Base-by-base conservation (phyloP, 2,329 filamentous ascomycete species). In the Metarhizium sp. region DNA sequence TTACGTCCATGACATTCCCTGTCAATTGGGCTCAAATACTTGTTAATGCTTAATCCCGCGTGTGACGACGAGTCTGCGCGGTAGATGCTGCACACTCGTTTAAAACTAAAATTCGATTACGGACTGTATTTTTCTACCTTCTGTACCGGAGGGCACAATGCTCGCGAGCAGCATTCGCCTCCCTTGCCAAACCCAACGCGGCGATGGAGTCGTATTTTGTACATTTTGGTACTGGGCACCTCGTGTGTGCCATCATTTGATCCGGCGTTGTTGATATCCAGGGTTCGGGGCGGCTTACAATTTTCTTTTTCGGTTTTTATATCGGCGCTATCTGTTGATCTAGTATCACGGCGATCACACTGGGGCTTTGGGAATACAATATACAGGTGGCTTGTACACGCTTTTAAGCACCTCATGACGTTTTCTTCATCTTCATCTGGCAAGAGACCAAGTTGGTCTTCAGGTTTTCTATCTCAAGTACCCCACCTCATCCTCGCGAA, bases 351-450 rank as follows among this genome's bases (percentile, higher is more conserved):
- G 42, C 30, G 29, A 30, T 53, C 52, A 49, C 45, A 53, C 32
- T 30, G 30, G 45, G 8, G 13, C n/a, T 30, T 20, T 5, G 52
- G 45, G 34, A 32, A 13, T 13, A 49, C 29, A 52, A 34, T 34
- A 30, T 38, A 51, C 34, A 54, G 43, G 49, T 45, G 42, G 52
- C 43, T 34, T 45, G 25, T 54, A 57, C 52, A 52, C 43, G 55
- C 40, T 54, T 50, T 25, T 40, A 30, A 25, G 55, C 55, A 43
- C 52, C 52, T 54, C 42, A 61, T 30, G 32, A 52, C 11, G 25
- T 25, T 30, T 42, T 49, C 32, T n/a, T 14, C 14, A 40, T 40
- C 29, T 16, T 13, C 16, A 20, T 30, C 18, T 49, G 47, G 36
- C 20, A 45, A 14, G 11, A n/a, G 38, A 29, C 47, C 29, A 20